These are phyloP conservation scores for Globisporangium alternatum DNA, from an alignment of 352 stramenopile genomes.

Conservation along the genomic window DNA sequence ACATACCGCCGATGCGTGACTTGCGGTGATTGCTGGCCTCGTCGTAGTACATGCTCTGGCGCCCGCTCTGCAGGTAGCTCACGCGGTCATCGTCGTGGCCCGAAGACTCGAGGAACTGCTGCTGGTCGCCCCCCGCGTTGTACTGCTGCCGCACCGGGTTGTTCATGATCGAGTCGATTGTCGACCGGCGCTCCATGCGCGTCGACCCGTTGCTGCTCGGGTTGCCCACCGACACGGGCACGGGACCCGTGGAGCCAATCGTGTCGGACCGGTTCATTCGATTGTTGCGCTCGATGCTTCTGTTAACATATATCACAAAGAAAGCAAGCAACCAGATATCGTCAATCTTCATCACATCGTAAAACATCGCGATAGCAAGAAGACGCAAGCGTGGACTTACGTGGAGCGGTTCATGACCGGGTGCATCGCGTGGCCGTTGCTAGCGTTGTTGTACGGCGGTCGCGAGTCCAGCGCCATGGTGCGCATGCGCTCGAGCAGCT, in stretches of 20 bases:
- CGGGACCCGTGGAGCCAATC: slow-evolving; percentile 48
- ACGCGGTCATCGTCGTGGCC: slow-evolving; percentile 21
- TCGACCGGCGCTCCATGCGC: slow-evolving; percentile 36
- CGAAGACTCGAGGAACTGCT: slow-evolving; percentile 18
- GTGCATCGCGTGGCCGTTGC: slow-evolving; percentile 10
- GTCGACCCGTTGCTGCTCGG: slow-evolving; percentile 13
- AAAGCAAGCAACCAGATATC: background rate
- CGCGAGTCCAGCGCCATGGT: slow-evolving; percentile 45
- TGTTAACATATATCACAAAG: background rate
- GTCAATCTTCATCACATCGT: background rate
- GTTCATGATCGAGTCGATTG: slow-evolving; percentile 51
- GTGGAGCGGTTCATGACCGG: slow-evolving; percentile 16
- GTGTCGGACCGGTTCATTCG: slow-evolving; percentile 58
- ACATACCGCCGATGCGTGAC: slow-evolving; percentile 80
- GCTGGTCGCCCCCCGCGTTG: slow-evolving; percentile 10
- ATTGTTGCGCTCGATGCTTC: slow-evolving; percentile 19
- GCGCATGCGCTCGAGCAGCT: slow-evolving; percentile 50
- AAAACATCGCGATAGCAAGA: background rate
- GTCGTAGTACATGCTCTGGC: slow-evolving; percentile 59
- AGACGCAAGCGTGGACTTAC: background rate
- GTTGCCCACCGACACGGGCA: slow-evolving; percentile 58
- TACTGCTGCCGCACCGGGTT: slow-evolving; percentile 26
- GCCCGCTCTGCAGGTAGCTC: slow-evolving; percentile 23
- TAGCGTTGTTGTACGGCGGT: slow-evolving; percentile 23
- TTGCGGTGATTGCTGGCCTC: slow-evolving; percentile 63